Evolutionary conservation across 352 stramenopile species (phyloP).

Genomic region (Aphanomyces astaci): DNA sequence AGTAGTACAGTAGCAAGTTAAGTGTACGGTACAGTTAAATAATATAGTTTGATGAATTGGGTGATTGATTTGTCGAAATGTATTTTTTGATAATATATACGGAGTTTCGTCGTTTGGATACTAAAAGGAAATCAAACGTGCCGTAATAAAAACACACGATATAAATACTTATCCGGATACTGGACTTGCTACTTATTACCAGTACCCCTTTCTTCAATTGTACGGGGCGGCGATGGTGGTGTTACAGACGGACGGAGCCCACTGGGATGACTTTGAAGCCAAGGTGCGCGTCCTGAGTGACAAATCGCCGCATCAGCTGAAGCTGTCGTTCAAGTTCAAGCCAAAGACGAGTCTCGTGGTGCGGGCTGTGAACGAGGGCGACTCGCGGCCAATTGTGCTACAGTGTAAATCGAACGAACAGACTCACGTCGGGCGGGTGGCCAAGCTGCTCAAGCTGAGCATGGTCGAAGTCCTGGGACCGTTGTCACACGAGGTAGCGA

Average conservation of each 20-base stretch:
- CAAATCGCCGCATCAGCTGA: not conserved
- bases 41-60: no score
- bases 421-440: not conserved
- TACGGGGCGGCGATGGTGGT: not conserved
- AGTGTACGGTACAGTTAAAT: no score
- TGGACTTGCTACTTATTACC: no score
- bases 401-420: not conserved
- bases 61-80: no score
- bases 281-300: not conserved
- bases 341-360: not conserved
- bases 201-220: not conserved
- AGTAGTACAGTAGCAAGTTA: not conserved
- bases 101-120: no score
- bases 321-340: constrained; percentile 6
- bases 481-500: not conserved
- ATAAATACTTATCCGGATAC: no score
- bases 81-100: no score
- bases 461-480: not conserved
- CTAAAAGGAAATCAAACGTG: no score
- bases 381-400: not conserved
- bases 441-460: not conserved
- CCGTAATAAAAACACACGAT: no score
- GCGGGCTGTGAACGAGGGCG: not conserved
- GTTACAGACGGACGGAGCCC: not conserved
- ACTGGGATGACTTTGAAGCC: not conserved